Conservation (phyloP, 2,329 filamentous ascomycete species). For the Ascochyta viciae-villosae region DNA sequence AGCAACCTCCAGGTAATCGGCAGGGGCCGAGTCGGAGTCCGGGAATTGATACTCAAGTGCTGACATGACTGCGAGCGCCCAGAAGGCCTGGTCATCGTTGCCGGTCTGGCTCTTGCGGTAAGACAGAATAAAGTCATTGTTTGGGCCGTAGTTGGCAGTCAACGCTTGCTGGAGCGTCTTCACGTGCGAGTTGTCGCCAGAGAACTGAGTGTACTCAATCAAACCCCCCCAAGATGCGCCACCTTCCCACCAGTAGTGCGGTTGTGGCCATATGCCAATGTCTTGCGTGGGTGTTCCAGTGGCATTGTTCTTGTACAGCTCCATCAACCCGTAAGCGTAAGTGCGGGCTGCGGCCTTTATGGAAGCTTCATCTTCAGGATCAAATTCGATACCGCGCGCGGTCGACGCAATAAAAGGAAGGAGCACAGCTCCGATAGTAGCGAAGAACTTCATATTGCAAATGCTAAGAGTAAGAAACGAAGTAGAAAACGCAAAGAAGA, state of each 20-base stretch:
- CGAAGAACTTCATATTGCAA: slow-evolving; percentile 42
- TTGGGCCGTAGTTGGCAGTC: slow-evolving; percentile 51
- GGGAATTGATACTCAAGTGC: slow-evolving; percentile 74
- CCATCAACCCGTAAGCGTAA: slow-evolving; percentile 47
- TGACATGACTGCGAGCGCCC: slow-evolving; percentile 71
- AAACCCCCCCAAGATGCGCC: slow-evolving; percentile 50
- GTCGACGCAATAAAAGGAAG: slow-evolving; percentile 39
- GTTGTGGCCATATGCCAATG: slow-evolving; percentile 52
- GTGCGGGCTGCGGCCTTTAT: slow-evolving; percentile 37
- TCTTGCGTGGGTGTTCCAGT: slow-evolving; percentile 31
- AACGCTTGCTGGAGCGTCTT: slow-evolving; percentile 52
- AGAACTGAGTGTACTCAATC: slow-evolving; percentile 57
- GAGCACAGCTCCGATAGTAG: slow-evolving; percentile 46
- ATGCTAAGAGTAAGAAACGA: slow-evolving; percentile 24
- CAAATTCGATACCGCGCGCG: slow-evolving; percentile 39
- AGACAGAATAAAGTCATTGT: slow-evolving; percentile 56
- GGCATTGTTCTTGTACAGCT: slow-evolving; percentile 43
- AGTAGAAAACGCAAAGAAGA: slow-evolving; percentile 21
- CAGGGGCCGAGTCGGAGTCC: slow-evolving; percentile 57
- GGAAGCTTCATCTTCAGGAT: slow-evolving; percentile 44
- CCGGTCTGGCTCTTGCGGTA: slow-evolving; percentile 50
- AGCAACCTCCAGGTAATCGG: slow-evolving; percentile 68
- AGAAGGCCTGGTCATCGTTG: slow-evolving; percentile 79
- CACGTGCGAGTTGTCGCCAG: slow-evolving; percentile 54
- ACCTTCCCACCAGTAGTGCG: slow-evolving; percentile 58